These are phyloP conservation scores for Penicillium macrosclerotiorum DNA, from an alignment of 495 filamentous ascomycete genomes.

Conservation along the genomic window DNA sequence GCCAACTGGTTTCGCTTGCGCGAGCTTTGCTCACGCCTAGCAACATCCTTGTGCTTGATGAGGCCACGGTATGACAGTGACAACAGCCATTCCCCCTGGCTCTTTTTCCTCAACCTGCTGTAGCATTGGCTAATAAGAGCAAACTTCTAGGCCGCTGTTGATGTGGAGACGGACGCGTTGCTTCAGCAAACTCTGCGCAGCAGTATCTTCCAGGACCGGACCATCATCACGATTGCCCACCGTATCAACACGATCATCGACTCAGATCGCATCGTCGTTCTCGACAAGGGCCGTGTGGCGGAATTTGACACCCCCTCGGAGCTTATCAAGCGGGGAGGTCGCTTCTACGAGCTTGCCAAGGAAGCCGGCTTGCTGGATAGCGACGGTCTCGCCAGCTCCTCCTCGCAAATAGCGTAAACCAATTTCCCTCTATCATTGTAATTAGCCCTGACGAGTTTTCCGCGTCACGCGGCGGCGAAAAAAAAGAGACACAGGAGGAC, in stretches of 20 bases:
- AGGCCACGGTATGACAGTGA: constrained; percentile 67
- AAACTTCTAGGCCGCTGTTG: constrained; percentile 70
- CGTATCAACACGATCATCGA: constrained; percentile 96
- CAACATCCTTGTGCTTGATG: constrained; percentile 95
- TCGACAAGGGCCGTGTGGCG: constrained; percentile 64
- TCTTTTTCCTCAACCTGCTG: not conserved
- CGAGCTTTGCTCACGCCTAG: constrained; percentile 91
- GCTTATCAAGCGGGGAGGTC: constrained; percentile 50
- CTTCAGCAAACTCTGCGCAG: constrained; percentile 59
- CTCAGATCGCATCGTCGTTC: constrained; percentile 85
- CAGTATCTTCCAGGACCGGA: constrained; percentile 75
- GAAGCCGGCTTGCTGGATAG: constrained; percentile 55
- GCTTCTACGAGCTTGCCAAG: constrained; percentile 57
- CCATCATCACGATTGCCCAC: constrained; percentile 97
- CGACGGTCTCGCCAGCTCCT: constrained; percentile 31
- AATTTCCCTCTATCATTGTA: constrained; percentile 16
- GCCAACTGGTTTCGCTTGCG: constrained; percentile 89
- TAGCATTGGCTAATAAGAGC: constrained; percentile 15
- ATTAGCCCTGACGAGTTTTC: constrained; percentile 14
- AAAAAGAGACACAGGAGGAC: too few relatives aligned
- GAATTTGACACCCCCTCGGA: constrained; percentile 59
- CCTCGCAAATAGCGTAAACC: constrained; percentile 20
- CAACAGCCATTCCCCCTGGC: not conserved
- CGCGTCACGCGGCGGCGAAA: constrained; percentile 2
- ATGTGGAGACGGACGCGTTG: constrained; percentile 90